Conservation (phyloP, 129 eudicot genomes). For the Flaveria trinervia region DNA sequence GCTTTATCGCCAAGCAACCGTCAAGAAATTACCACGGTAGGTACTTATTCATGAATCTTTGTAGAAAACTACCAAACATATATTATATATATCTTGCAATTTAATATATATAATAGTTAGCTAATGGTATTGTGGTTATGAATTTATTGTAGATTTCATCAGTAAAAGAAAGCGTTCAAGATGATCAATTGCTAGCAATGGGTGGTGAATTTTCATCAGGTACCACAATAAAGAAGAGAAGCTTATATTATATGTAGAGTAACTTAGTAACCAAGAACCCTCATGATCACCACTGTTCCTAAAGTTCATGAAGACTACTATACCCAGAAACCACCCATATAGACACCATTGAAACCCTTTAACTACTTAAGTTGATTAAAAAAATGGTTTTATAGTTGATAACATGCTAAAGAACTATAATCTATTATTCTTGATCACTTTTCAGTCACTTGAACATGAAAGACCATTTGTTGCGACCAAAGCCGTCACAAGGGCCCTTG, state of each 20-base stretch:
- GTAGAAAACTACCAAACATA: not conserved
- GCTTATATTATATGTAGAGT: constrained; percentile 9
- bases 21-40: constrained; percentile 36
- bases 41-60: not conserved
- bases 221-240: constrained; percentile 37
- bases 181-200: constrained; percentile 25
- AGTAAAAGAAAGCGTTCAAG: constrained; percentile 4
- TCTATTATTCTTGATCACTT: no score
- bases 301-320: constrained; percentile 64
- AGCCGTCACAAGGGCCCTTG: no score
- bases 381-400: no score
- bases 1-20: constrained; percentile 24
- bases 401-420: no score
- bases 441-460: no score
- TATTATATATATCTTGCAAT: not conserved
- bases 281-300: no score
- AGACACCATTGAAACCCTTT: constrained; percentile 37
- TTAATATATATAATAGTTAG: not conserved
- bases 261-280: constrained; percentile 40
- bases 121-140: not conserved
- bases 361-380: not conserved
- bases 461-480: no score
- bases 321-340: constrained; percentile 56
- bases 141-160: constrained; percentile 14
- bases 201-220: constrained; percentile 37